Conservation (phyloP, 768 basidiomycete genomes). For the Chlorophyllum brunneum region DNA sequence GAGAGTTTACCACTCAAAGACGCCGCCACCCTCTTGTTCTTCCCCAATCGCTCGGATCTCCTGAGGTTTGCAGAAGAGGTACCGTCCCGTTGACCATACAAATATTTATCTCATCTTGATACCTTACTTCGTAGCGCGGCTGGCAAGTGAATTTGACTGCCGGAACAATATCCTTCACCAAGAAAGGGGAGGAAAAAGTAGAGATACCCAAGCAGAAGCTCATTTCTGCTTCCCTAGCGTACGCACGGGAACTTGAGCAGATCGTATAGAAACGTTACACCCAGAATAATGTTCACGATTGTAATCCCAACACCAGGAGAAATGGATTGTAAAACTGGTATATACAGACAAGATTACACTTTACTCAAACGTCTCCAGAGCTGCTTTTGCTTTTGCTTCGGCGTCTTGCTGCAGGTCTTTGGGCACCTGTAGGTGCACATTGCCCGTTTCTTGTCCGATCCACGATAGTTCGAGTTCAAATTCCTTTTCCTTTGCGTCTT, state of each 20-base stretch:
- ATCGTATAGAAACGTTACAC: slow-evolving; percentile 66
- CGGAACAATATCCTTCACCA: slow-evolving; percentile 71
- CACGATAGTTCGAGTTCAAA: slow-evolving; percentile 98
- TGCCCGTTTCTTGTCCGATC: slow-evolving; percentile 84
- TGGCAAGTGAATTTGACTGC: slow-evolving; percentile 79
- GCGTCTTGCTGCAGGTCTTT: slow-evolving; percentile 82
- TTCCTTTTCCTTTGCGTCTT: slow-evolving; percentile 96
- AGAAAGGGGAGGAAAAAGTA: slow-evolving; percentile 75
- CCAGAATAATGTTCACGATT: slow-evolving; percentile 15
- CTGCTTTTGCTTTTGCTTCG: slow-evolving; percentile 81
- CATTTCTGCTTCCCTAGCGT: slow-evolving; percentile 70
- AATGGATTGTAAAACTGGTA: slow-evolving; percentile 6
- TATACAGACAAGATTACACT: slow-evolving; percentile 10
- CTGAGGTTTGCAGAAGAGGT: slow-evolving; percentile 81
- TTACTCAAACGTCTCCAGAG: slow-evolving; percentile 61
- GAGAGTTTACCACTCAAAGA: slow-evolving; percentile 87
- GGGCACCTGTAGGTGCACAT: slow-evolving; percentile 80
- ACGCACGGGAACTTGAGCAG: slow-evolving; percentile 87
- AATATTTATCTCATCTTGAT: slow-evolving; percentile 9
- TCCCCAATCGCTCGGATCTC: slow-evolving; percentile 76
- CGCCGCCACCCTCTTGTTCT: slow-evolving; percentile 89
- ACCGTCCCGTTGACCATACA: slow-evolving; percentile 4
- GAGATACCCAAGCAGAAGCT: slow-evolving; percentile 87
- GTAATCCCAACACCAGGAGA: slow-evolving; percentile 14
- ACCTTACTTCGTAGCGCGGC: slow-evolving; percentile 50